phyloP scores from a whole-genome alignment of 169 alveolate genomes.

The Eimeria praecox region DNA sequence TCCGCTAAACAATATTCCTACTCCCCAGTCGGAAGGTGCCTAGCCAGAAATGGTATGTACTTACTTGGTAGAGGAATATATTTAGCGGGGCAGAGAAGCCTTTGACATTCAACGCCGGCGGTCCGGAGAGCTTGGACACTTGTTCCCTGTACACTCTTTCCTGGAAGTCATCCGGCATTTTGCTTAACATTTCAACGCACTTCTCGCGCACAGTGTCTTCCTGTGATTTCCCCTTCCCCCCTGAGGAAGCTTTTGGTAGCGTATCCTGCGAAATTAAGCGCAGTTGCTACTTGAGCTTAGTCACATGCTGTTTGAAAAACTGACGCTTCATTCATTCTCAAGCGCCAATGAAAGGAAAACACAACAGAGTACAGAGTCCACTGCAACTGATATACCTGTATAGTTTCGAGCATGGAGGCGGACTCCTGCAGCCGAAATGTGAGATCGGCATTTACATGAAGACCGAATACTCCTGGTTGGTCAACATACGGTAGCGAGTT shows the following conservation, averaged over 20 bases:
- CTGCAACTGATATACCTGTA: slow-evolving; percentile 82
- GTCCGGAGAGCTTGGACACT: slow-evolving; percentile 93
- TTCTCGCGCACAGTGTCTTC: slow-evolving; percentile 96
- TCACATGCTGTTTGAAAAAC: neutral
- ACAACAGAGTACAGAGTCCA: neutral
- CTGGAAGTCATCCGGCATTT: slow-evolving; percentile 94
- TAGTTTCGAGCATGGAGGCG: slow-evolving; percentile 93
- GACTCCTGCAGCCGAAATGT: slow-evolving; percentile 96
- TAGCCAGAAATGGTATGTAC: neutral
- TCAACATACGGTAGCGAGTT: slow-evolving; percentile 95
- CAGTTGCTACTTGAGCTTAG: neutral
- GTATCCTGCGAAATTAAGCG: slow-evolving; percentile 87
- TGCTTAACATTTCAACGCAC: slow-evolving; percentile 91
- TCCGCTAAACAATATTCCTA: neutral
- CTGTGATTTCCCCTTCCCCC: slow-evolving; percentile 96
- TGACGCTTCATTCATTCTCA: neutral
- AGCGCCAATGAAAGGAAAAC: neutral
- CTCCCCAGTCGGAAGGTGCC: neutral
- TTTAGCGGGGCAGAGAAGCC: slow-evolving; percentile 97
- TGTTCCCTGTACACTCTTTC: slow-evolving; percentile 94
- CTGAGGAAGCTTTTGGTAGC: slow-evolving; percentile 96
- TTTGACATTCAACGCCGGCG: slow-evolving; percentile 89
- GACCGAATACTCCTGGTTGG: slow-evolving; percentile 95
- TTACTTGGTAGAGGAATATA: slow-evolving; percentile 94
- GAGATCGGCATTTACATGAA: slow-evolving; percentile 97